Conservation (phyloP, 2,329 filamentous ascomycete genomes). For the Botrytis byssoidea region DNA sequence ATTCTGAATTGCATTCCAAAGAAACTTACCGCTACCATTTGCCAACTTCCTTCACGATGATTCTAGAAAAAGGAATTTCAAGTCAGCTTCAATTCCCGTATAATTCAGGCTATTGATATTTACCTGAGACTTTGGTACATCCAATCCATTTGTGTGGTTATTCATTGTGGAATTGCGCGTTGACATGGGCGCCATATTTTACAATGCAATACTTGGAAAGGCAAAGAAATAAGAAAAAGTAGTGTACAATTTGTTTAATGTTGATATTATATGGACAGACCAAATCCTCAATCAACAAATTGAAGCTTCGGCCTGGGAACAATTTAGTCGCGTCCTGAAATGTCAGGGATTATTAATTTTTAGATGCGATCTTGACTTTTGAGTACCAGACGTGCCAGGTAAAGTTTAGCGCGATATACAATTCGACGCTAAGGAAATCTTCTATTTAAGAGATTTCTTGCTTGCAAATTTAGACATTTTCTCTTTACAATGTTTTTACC, state of each 20-base stretch:
- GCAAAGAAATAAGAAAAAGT: background rate
- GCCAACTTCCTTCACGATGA: slow-evolving; percentile 38
- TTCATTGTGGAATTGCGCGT: slow-evolving; percentile 29
- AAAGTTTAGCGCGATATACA: slow-evolving; percentile 5
- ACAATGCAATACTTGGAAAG: background rate
- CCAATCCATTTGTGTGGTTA: slow-evolving; percentile 26
- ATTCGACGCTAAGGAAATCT: slow-evolving; percentile 21
- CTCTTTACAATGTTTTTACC: slow-evolving; percentile 59
- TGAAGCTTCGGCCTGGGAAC: slow-evolving; percentile 1
- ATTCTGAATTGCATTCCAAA: background rate
- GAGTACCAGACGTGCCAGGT: background rate
- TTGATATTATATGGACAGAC: slow-evolving; percentile 5
- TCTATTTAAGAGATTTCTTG: slow-evolving; percentile 21
- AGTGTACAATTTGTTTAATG: slow-evolving; percentile 5
- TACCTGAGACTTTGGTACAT: slow-evolving; percentile 23
- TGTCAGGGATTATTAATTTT: background rate
- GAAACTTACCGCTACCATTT: slow-evolving; percentile 35
- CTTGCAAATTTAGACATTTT: slow-evolving; percentile 17
- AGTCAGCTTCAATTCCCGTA: slow-evolving; percentile 25
- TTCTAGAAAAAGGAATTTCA: slow-evolving; percentile 26
- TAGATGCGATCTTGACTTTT: background rate
- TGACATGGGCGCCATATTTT: slow-evolving; percentile 38
- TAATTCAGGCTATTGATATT: background rate
- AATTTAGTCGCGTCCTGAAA: slow-evolving; percentile 6
- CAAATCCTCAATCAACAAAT: slow-evolving; percentile 10